A percentile compares a stretch with the other conserved stretches of the same genome.
phyloP scores from a whole-genome alignment of 768 basidiomycete genomes.

The Mycena rebaudengoi region DNA sequence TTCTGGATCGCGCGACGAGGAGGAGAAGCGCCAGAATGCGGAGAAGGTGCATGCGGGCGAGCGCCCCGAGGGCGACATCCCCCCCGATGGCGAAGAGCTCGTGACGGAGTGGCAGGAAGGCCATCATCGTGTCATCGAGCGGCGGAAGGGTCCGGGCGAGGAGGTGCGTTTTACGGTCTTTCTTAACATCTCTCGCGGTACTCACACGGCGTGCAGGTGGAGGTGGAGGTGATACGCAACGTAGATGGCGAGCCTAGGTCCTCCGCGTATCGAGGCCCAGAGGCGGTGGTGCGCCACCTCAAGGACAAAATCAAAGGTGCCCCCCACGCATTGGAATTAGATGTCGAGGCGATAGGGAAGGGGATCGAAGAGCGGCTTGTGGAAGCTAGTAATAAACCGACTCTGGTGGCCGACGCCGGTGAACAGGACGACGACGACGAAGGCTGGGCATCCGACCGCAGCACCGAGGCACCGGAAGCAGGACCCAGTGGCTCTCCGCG shows the following conservation, averaged over 20 bases:
- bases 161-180: slow-evolving; percentile 58
- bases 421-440: slow-evolving; percentile 61
- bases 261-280: slow-evolving; percentile 29
- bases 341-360: slow-evolving; percentile 21
- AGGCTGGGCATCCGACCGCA: slow-evolving; percentile 71
- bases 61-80: slow-evolving; percentile 42
- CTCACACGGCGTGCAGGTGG: slow-evolving; percentile 50
- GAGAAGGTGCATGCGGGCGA: slow-evolving; percentile 14
- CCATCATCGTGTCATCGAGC: slow-evolving; percentile 70
- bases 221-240: slow-evolving; percentile 68
- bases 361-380: slow-evolving; percentile 21
- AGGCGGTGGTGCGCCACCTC: slow-evolving; percentile 33
- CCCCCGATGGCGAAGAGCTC: slow-evolving; percentile 54
- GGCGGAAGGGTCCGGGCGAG: slow-evolving; percentile 62
- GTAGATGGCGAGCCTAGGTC: slow-evolving; percentile 27
- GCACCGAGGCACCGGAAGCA: slow-evolving; percentile 34
- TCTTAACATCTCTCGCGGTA: neutral
- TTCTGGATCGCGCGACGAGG: slow-evolving; percentile 26
- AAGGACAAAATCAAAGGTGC: slow-evolving; percentile 31
- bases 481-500: slow-evolving; percentile 23
- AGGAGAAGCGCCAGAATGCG: slow-evolving; percentile 11
- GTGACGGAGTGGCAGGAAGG: slow-evolving; percentile 78
- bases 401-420: too few relatives aligned
- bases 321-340: slow-evolving; percentile 23
- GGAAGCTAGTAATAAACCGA: too few relatives aligned